Conservation (phyloP, 139 green algal genomes). For the Axilococcus clingmanii region DNA sequence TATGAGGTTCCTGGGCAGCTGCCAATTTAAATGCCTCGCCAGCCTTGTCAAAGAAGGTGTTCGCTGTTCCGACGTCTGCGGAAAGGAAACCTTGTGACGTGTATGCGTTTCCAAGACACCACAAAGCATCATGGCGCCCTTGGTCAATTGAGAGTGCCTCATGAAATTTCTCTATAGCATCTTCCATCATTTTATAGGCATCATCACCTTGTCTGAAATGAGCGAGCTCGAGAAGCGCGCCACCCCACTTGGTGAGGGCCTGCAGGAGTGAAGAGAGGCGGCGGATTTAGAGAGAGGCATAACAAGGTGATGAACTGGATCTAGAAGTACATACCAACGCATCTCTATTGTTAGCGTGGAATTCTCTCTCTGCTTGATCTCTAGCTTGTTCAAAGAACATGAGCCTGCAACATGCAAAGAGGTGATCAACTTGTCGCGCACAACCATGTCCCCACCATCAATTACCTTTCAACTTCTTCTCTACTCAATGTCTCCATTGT, state of each 20-base stretch:
- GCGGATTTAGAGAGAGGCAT: neutral
- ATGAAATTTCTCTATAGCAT: slow-evolving; percentile 78
- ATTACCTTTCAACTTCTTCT: slow-evolving; percentile 27
- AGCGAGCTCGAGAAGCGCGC: slow-evolving; percentile 91
- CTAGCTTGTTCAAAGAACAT: slow-evolving; percentile 90
- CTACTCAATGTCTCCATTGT: slow-evolving; percentile 17
- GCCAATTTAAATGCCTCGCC: slow-evolving; percentile 70
- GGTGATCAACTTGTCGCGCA: neutral
- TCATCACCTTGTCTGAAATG: slow-evolving; percentile 86
- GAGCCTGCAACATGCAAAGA: slow-evolving; percentile 36
- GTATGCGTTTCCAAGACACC: slow-evolving; percentile 95
- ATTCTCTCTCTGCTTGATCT: slow-evolving; percentile 65
- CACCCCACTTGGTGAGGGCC: slow-evolving; percentile 88
- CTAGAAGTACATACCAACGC: slow-evolving; percentile 42
- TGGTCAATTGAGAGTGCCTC: slow-evolving; percentile 66
- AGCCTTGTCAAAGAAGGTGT: slow-evolving; percentile 73
- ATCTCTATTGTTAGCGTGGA: slow-evolving; percentile 66
- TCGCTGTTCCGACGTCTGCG: slow-evolving; percentile 17
- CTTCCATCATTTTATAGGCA: slow-evolving; percentile 76
- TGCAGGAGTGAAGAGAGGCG: slow-evolving; percentile 23
- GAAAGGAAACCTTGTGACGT: slow-evolving; percentile 52
- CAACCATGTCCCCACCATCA: neutral
- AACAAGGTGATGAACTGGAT: neutral
- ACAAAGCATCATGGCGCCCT: slow-evolving; percentile 73
- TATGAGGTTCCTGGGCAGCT: slow-evolving; percentile 65